Evolutionary conservation across 208 protist species (phyloP).

Genomic region (Trypanosoma cruzi): DNA sequence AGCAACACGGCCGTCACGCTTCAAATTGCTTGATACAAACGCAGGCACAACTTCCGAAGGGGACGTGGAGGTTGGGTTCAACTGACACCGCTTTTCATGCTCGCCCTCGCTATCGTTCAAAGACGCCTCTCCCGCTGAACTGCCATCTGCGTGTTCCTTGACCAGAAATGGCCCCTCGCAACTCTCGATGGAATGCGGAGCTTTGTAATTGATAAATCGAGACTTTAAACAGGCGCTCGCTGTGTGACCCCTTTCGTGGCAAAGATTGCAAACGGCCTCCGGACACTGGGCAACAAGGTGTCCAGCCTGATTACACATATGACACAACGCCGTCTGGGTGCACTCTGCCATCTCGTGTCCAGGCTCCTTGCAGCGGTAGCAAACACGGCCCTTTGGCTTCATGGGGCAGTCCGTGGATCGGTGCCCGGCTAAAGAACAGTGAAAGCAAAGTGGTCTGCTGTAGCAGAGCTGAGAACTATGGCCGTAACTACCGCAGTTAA

Average conservation of each 20-base stretch:
- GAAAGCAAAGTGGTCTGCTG: conserved; percentile 87
- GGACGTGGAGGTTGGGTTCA: background rate
- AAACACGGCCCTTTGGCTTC: conserved; percentile 70
- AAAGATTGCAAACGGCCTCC: conserved; percentile 64
- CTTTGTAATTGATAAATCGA: conserved; percentile 49
- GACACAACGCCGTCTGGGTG: conserved; percentile 71
- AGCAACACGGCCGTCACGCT: conserved; percentile 52
- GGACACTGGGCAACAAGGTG: conserved; percentile 82
- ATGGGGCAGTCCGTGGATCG: conserved; percentile 79
- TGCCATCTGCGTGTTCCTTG: background rate
- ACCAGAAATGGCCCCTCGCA: conserved; percentile 23
- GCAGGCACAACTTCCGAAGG: conserved; percentile 26
- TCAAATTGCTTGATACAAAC: conserved; percentile 38
- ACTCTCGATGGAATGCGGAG: conserved; percentile 34
- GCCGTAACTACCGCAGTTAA: conserved; percentile 87
- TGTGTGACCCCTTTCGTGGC: conserved; percentile 80
- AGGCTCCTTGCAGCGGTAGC: conserved; percentile 90
- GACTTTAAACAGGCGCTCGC: conserved; percentile 61
- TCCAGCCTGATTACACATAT: conserved; percentile 79
- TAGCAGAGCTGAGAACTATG: conserved; percentile 86
- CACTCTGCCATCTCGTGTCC: conserved; percentile 85
- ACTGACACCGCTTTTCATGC: background rate
- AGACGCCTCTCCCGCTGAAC: background rate
- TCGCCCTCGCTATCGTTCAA: conserved; percentile 13
- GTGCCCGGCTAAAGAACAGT: conserved; percentile 82